phyloP scores from a whole-genome alignment of 2,329 filamentous ascomycete genomes.

The Beauveria sp. region DNA sequence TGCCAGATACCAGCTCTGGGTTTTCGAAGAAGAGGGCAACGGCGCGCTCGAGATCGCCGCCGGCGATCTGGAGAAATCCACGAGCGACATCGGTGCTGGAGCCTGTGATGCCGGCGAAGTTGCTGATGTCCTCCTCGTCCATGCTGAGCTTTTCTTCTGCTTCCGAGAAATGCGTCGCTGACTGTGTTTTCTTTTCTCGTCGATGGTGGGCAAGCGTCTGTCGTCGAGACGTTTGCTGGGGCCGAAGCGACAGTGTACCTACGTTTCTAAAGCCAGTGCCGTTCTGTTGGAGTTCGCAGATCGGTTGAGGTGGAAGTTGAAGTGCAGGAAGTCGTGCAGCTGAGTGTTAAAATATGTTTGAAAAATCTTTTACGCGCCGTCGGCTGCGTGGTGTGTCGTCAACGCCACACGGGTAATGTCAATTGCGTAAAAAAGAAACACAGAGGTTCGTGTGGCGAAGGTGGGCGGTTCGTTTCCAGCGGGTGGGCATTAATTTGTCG shows the following conservation, averaged over 20 bases:
- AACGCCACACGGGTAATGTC: background rate
- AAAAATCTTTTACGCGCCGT: background rate
- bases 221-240: background rate
- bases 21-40: conserved; percentile 88
- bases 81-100: conserved; percentile 65
- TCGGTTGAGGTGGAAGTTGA: background rate
- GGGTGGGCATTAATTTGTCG: background rate
- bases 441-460: background rate
- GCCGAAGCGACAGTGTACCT: background rate
- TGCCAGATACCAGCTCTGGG: conserved; percentile 53
- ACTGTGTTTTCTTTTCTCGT: too few species aligned
- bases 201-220: background rate
- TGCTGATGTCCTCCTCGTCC: conserved; percentile 59
- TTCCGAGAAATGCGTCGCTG: too few species aligned
- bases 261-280: background rate
- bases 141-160: background rate
- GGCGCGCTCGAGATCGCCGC: conserved; percentile 75
- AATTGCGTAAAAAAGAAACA: background rate
- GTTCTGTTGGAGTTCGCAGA: background rate
- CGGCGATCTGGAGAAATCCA: conserved; percentile 79
- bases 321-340: background rate
- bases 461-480: background rate
- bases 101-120: conserved; percentile 77
- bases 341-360: background rate
- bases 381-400: background rate